Percentiles rank a stretch among this genome's conserved stretches.
These are phyloP conservation scores for Talaromyces sp. DNA, from an alignment of 2,329 filamentous ascomycete species.

Conservation along the genomic window DNA sequence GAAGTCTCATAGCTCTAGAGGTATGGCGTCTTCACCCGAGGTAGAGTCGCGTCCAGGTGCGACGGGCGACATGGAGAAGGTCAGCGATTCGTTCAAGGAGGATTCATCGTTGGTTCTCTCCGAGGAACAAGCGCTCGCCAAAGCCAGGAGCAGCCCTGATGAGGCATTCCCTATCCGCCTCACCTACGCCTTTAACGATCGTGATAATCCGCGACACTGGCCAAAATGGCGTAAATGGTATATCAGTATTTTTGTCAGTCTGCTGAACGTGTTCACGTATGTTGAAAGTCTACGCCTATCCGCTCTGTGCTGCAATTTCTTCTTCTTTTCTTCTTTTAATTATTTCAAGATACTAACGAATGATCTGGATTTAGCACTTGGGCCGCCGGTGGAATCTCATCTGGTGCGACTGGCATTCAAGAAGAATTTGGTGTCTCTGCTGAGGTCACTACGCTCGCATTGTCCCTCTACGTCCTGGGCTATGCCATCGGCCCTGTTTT, in stretches of 20 bases:
- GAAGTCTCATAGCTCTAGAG: neutral
- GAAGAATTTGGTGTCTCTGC: constrained; percentile 31
- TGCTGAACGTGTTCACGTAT: constrained; percentile 37
- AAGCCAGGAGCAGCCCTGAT: constrained; percentile 25
- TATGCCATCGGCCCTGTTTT: constrained; percentile 34
- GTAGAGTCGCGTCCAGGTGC: neutral
- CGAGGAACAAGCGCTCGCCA: constrained; percentile 28
- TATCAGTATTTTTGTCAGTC: constrained; percentile 44
- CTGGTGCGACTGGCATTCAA: constrained; percentile 29
- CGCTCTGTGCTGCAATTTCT: neutral
- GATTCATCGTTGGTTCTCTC: constrained; percentile 19
- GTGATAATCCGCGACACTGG: constrained; percentile 47
- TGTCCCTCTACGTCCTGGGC: constrained; percentile 36
- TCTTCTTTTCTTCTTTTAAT: neutral
- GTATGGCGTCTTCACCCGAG: constrained; percentile 7
- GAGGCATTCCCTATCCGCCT: constrained; percentile 28
- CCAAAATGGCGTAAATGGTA: constrained; percentile 44
- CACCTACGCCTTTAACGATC: constrained; percentile 22
- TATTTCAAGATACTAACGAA: neutral
- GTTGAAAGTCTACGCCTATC: no score
- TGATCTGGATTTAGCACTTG: constrained; percentile 19
- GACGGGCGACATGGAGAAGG: constrained; percentile 17
- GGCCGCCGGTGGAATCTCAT: constrained; percentile 33
- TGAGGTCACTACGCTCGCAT: constrained; percentile 35
- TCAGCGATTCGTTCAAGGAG: constrained; percentile 15